phyloP scores from a whole-genome alignment of 2,329 filamentous ascomycete species.

The Diaporthe velutina region DNA sequence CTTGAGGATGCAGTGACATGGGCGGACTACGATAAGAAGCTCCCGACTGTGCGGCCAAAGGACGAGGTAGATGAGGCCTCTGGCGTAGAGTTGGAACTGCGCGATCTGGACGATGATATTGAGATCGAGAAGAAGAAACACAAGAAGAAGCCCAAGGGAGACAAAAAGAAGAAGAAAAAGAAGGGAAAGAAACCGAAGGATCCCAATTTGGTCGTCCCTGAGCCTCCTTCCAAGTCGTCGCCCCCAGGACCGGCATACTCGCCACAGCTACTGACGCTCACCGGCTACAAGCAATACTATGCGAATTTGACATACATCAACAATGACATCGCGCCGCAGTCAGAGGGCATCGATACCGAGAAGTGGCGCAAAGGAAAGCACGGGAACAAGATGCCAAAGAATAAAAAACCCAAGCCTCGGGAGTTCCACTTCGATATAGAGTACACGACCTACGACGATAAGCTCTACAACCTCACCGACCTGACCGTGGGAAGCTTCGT shows the following conservation, averaged over 20 bases:
- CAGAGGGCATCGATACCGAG: constrained; percentile 43
- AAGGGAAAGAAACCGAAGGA: constrained; percentile 61
- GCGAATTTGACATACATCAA: constrained; percentile 95
- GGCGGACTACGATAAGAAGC: constrained; percentile 50
- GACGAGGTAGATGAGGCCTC: neutral
- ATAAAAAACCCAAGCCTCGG: constrained; percentile 68
- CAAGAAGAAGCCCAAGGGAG: constrained; percentile 44
- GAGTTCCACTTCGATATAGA: constrained; percentile 84
- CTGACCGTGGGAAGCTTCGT: constrained; percentile 87
- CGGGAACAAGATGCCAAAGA: constrained; percentile 67
- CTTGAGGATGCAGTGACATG: constrained; percentile 70
- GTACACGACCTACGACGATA: constrained; percentile 86
- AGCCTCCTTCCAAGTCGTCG: constrained; percentile 77
- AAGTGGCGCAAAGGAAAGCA: constrained; percentile 76
- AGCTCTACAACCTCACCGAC: constrained; percentile 81
- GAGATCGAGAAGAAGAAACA: constrained; percentile 49
- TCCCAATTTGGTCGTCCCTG: constrained; percentile 74
- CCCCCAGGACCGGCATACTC: constrained; percentile 92
- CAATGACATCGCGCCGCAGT: constrained; percentile 68
- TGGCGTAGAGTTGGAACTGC: constrained; percentile 42
- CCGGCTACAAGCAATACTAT: constrained; percentile 90
- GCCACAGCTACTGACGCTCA: constrained; percentile 82
- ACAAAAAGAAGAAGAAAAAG: constrained; percentile 57
- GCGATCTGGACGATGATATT: constrained; percentile 40
- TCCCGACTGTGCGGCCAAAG: constrained; percentile 23